A percentile compares a stretch with the other conserved stretches of the same genome.
Conservation (phyloP, 1,284 basidiomycete genomes). For the Ganoderma boninense region DNA sequence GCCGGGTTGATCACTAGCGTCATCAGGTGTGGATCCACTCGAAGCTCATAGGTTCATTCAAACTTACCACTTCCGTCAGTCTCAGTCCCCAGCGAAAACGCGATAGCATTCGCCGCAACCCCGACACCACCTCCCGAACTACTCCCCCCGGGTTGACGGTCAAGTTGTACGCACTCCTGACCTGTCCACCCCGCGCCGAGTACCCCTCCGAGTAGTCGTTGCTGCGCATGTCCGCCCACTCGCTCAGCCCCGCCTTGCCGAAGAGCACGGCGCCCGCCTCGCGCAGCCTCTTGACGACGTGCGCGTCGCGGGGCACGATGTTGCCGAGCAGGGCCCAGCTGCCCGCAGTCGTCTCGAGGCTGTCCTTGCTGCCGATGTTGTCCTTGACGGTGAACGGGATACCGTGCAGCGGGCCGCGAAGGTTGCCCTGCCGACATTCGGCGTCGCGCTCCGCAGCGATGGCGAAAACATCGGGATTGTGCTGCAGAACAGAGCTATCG, state of each 20-base stretch:
- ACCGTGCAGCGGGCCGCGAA: constrained; percentile 66
- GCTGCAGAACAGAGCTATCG: not conserved
- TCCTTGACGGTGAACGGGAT: constrained; percentile 78
- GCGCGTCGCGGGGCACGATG: constrained; percentile 68
- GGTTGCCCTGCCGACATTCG: constrained; percentile 56
- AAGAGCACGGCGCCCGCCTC: constrained; percentile 75
- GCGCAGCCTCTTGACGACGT: constrained; percentile 65
- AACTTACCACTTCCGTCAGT: constrained; percentile 55
- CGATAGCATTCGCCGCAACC: constrained; percentile 56
- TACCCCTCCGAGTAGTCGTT: constrained; percentile 61
- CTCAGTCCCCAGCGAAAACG: constrained; percentile 60
- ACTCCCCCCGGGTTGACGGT: constrained; percentile 67
- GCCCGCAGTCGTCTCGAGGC: constrained; percentile 41
- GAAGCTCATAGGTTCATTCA: not conserved
- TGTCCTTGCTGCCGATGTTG: constrained; percentile 53
- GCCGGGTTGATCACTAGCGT: constrained; percentile 54
- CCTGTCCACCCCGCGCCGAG: constrained; percentile 73
- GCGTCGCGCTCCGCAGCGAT: constrained; percentile 50
- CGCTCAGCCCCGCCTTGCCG: constrained; percentile 73
- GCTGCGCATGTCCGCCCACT: constrained; percentile 69
- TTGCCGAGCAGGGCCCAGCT: constrained; percentile 63
- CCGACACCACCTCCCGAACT: constrained; percentile 74
- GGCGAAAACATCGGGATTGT: not conserved
- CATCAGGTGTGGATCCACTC: not conserved
- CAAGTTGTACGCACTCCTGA: constrained; percentile 66